phyloP scores from a whole-genome alignment of 176 grass and related monocot species.

The Oropetium thomaeum region DNA sequence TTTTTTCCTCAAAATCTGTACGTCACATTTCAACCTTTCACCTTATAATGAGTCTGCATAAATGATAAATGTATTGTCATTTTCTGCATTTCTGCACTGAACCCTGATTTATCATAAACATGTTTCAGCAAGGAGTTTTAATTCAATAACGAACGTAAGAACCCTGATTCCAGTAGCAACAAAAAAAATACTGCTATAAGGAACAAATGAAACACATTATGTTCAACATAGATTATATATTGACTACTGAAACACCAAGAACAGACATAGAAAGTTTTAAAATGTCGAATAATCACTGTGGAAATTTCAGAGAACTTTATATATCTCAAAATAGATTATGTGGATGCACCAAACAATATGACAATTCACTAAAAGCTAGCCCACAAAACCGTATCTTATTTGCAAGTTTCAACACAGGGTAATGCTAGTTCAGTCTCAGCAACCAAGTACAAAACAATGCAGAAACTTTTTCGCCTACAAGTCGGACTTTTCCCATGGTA shows the following conservation, averaged over 20 bases:
- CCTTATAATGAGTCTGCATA: background rate
- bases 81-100: background rate
- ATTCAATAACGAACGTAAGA: background rate
- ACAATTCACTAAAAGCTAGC: background rate
- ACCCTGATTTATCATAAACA: background rate
- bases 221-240: background rate
- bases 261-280: background rate
- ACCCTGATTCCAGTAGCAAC: background rate
- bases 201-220: background rate
- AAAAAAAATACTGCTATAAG: background rate
- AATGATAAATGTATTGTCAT: background rate
- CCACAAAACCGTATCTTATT: background rate
- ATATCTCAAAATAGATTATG: slow-evolving; percentile 21
- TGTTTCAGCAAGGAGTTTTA: background rate
- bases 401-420: background rate
- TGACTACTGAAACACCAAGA: background rate
- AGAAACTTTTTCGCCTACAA: background rate
- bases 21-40: background rate
- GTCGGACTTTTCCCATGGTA: background rate
- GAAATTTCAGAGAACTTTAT: slow-evolving; percentile 2
- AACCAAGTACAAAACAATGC: background rate
- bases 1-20: background rate
- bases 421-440: background rate
- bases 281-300: background rate
- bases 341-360: background rate